Conservation (phyloP, 2,329 filamentous ascomycete species). For the Daldinia sp. region DNA sequence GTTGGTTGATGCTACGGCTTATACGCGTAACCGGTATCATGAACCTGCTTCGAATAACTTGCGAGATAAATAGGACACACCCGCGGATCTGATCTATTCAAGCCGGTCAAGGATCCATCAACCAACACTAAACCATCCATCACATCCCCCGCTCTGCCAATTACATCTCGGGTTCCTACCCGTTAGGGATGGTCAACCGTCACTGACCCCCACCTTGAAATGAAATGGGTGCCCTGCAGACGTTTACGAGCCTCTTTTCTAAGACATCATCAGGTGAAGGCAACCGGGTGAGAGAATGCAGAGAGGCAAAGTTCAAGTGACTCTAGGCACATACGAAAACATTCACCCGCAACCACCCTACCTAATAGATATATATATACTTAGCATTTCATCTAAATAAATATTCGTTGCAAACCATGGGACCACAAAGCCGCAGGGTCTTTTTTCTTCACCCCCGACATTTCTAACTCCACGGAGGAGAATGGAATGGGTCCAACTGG, state of each 20-base stretch:
- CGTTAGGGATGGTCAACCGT: constrained; percentile 31
- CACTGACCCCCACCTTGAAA: constrained; percentile 35
- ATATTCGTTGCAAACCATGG: constrained; percentile 23
- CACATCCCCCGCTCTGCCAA: constrained; percentile 10
- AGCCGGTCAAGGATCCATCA: constrained; percentile 22
- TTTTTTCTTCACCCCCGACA: constrained; percentile 2
- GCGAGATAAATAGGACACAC: background rate
- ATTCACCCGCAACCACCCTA: constrained; percentile 16
- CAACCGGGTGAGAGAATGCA: constrained; percentile 11
- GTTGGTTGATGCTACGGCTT: background rate
- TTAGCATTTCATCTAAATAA: constrained; percentile 25
- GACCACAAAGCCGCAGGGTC: background rate
- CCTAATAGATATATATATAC: too few relatives aligned
- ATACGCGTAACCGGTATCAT: constrained; percentile 1
- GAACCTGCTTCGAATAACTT: background rate
- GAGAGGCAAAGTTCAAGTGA: constrained; percentile 24
- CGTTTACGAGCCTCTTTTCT: constrained; percentile 29
- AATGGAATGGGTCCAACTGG: constrained; percentile 17
- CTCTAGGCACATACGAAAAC: constrained; percentile 1
- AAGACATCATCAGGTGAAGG: constrained; percentile 31
- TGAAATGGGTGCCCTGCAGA: constrained; percentile 15
- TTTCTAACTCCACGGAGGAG: constrained; percentile 16
- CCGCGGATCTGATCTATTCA: constrained; percentile 29
- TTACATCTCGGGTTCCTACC: constrained; percentile 28
- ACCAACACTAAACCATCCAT: constrained; percentile 16